Evolutionary conservation across 1,139 yeast genomes (phyloP), one percentile per base, ranked within the genome.

Genomic region (Yamadazyma spencermartinsiae): DNA sequence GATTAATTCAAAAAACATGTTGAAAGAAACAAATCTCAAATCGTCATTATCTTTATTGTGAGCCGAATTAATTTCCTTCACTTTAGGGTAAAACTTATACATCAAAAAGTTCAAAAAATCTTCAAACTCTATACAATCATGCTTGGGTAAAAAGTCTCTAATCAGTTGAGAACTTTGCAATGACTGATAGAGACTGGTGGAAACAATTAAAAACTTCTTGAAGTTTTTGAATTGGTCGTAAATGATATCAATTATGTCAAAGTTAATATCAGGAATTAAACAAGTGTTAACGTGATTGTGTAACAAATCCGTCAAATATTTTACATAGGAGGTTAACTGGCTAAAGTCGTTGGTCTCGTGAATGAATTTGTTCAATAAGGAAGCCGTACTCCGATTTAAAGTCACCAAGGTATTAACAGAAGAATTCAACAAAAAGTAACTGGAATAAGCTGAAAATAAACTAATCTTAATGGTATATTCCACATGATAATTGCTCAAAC

Each of bases 401-500:
- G 68, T 51, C 30, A 61, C 51, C 17, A 60, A 50, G 0, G 74
- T 65, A 14, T 61, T 60, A 16, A 62, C 52, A n/a, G 65, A 60
- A 1, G 72, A 56, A 41, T 62, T 63, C 12, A 57, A 48, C 33
- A 68, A 65, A 30, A 68, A 52, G 42, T 61, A 64, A 14, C 65
- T 59, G 1, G 71, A 57, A 63, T 71, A 68, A 1, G 69, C 60
- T 1, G 72, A 58, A 37, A 64, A 59, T 32, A 69, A 52, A 9
- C 74, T 68, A 20, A 70, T 62, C 31, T 62, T 58, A 2, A 72
- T 61, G 2, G 74, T 63, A 40, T 56, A 64, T 39, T 68, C 74
- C 11, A 63, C 52, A 39, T 65, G 68, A 33, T 58, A 55, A 16
- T 51, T 46, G 19, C 53, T 54, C 28, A 69, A 54, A 1, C 70